phyloP scores from a whole-genome alignment of 441 rosid species.

The Dalechampia spathulata region DNA sequence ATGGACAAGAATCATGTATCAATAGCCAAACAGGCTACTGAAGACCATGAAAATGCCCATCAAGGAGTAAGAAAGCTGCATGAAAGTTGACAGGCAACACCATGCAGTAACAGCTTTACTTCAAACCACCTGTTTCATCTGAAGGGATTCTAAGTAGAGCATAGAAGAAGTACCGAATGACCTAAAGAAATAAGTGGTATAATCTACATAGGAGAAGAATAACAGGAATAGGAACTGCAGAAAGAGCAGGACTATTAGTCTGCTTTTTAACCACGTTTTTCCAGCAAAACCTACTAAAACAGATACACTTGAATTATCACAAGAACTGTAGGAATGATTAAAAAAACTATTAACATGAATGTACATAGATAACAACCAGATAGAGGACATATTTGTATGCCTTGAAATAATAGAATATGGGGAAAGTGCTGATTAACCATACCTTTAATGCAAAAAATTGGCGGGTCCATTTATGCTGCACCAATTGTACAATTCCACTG shows the following conservation, averaged over 20 bases:
- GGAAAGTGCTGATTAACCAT: background rate
- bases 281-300: too few relatives aligned
- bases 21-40: background rate
- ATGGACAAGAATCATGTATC: background rate
- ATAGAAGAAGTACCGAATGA: background rate
- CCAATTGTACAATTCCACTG: conserved; percentile 90
- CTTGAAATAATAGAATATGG: background rate
- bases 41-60: background rate
- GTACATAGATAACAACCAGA: too few relatives aligned
- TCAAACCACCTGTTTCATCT: background rate
- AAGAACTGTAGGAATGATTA: too few relatives aligned
- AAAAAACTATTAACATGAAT: too few relatives aligned
- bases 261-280: too few relatives aligned
- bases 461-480: conserved; percentile 97
- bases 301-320: too few relatives aligned
- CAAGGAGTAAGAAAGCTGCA: background rate
- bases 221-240: too few relatives aligned
- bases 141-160: background rate
- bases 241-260: too few relatives aligned
- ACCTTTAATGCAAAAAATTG: conserved; percentile 97
- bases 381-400: too few relatives aligned
- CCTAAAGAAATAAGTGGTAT: too few relatives aligned
- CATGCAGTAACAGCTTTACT: too few relatives aligned
- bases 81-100: too few relatives aligned
- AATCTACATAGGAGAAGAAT: background rate